Percentiles rank a stretch among this genome's conserved stretches.
Conservation (phyloP, 805 yeast species). For the Henningerozyma blattae region DNA sequence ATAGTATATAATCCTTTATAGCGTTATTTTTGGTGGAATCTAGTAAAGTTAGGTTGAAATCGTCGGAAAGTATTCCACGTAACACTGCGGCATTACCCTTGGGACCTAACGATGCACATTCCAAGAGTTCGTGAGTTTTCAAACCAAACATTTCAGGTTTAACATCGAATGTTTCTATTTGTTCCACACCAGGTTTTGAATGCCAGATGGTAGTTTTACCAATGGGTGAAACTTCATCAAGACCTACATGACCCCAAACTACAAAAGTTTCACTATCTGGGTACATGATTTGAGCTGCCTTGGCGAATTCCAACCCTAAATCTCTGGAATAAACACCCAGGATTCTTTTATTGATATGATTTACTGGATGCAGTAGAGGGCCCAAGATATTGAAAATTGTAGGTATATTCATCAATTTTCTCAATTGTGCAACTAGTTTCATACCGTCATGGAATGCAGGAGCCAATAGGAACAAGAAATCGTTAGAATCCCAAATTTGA, state of each 20-base stretch:
- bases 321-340: slow-evolving; percentile 79
- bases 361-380: slow-evolving; percentile 87
- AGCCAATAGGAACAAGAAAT: slow-evolving; percentile 70
- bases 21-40: slow-evolving; percentile 42
- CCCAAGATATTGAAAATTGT: slow-evolving; percentile 91
- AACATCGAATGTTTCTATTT: slow-evolving; percentile 30
- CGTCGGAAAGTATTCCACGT: slow-evolving; percentile 2
- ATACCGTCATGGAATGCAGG: slow-evolving; percentile 91
- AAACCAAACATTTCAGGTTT: slow-evolving; percentile 76
- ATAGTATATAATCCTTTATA: slow-evolving; percentile 74
- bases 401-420: slow-evolving; percentile 75
- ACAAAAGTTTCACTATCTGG: slow-evolving; percentile 51
- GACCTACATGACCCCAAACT: slow-evolving; percentile 85
- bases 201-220: slow-evolving; percentile 79
- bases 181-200: slow-evolving; percentile 27
- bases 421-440: slow-evolving; percentile 68
- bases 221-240: slow-evolving; percentile 89
- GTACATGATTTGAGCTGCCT: slow-evolving; percentile 53
- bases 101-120: slow-evolving; percentile 80
- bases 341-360: slow-evolving; percentile 58
- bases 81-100: slow-evolving; percentile 61
- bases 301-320: slow-evolving; percentile 76
- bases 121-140: slow-evolving; percentile 51
- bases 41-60: slow-evolving; percentile 4
- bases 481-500: slow-evolving; percentile 30